phyloP scores from a whole-genome alignment of 768 basidiomycete genomes.

The Dioszegia crocea region DNA sequence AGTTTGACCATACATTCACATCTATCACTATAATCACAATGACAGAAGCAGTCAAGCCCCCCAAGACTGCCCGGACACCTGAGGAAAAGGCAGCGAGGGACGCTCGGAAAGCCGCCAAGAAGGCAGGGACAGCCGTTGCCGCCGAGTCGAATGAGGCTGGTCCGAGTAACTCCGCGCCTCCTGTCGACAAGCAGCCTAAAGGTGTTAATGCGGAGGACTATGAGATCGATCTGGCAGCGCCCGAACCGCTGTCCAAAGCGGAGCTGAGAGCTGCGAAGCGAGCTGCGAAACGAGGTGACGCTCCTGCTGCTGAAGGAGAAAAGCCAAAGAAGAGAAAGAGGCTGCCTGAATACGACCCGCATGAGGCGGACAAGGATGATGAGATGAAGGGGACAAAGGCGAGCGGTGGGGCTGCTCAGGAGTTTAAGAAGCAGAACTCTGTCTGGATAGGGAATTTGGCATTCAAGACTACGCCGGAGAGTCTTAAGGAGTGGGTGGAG shows the following conservation, averaged over 20 bases:
- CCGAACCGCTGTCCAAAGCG: conserved; percentile 44
- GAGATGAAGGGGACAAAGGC: not conserved
- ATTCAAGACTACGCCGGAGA: conserved; percentile 75
- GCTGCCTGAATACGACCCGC: conserved; percentile 2
- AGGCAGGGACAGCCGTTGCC: not conserved
- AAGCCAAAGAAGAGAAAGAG: conserved; percentile 21
- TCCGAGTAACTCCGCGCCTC: not conserved
- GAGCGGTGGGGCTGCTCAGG: conserved; percentile 1
- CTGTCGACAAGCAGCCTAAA: conserved; percentile 10
- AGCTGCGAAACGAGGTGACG: conserved; percentile 27
- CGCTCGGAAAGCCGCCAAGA: not conserved
- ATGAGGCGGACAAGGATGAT: conserved; percentile 7
- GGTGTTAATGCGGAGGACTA: conserved; percentile 20
- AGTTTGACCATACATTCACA: not conserved
- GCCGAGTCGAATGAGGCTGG: not conserved
- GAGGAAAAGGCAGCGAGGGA: conserved; percentile 5
- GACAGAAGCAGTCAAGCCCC: conserved; percentile 22
- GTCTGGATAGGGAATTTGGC: conserved; percentile 94
- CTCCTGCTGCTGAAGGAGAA: conserved; percentile 17
- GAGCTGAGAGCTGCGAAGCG: conserved; percentile 44
- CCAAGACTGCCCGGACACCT: conserved; percentile 16
- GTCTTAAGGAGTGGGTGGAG: conserved; percentile 55
- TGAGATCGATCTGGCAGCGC: conserved; percentile 44
- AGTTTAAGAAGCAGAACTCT: conserved; percentile 67
- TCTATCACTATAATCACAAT: not conserved